Percentiles rank a stretch among this genome's conserved stretches.
Evolutionary conservation across 345 rosid species (phyloP).

Genomic region (Murraya paniculata): DNA sequence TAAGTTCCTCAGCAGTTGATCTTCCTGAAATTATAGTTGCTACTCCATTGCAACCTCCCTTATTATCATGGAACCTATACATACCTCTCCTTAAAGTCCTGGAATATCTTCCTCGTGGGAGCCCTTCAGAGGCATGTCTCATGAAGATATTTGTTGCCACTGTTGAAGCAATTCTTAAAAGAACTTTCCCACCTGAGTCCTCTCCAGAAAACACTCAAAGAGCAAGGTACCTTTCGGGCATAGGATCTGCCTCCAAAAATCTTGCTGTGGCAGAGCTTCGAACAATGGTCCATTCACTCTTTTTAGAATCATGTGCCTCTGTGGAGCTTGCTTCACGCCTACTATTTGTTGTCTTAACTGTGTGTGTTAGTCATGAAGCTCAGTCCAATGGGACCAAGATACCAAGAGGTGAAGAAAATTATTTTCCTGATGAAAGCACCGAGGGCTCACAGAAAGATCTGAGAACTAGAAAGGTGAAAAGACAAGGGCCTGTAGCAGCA

Average conservation of each 20-base stretch:
- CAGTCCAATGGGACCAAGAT: slow-evolving; percentile 73
- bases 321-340: slow-evolving; percentile 92
- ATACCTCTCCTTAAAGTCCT: slow-evolving; percentile 97
- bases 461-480: slow-evolving; percentile 52
- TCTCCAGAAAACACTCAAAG: slow-evolving; percentile 51
- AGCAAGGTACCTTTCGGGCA: slow-evolving; percentile 44
- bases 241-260: slow-evolving; percentile 75
- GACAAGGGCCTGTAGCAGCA: slow-evolving; percentile 94
- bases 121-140: slow-evolving; percentile 98
- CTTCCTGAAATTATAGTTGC: slow-evolving; percentile 96
- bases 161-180: slow-evolving; percentile 82
- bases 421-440: slow-evolving; percentile 33
- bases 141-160: slow-evolving; percentile 97
- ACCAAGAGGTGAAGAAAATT: slow-evolving; percentile 52
- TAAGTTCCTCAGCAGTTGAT: slow-evolving; percentile 94
- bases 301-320: slow-evolving; percentile 85
- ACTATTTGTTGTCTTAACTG: slow-evolving; percentile 90
- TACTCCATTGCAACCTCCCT: slow-evolving; percentile 87
- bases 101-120: slow-evolving; percentile 96
- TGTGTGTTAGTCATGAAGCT: slow-evolving; percentile 97
- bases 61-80: slow-evolving; percentile 90
- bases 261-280: slow-evolving; percentile 97
- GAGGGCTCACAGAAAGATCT: slow-evolving; percentile 40
- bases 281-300: slow-evolving; percentile 94
- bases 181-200: slow-evolving; percentile 78